These are phyloP conservation scores for Craterostigma plantagineum DNA, from an alignment of 257 asterid genomes.

Conservation along the genomic window DNA sequence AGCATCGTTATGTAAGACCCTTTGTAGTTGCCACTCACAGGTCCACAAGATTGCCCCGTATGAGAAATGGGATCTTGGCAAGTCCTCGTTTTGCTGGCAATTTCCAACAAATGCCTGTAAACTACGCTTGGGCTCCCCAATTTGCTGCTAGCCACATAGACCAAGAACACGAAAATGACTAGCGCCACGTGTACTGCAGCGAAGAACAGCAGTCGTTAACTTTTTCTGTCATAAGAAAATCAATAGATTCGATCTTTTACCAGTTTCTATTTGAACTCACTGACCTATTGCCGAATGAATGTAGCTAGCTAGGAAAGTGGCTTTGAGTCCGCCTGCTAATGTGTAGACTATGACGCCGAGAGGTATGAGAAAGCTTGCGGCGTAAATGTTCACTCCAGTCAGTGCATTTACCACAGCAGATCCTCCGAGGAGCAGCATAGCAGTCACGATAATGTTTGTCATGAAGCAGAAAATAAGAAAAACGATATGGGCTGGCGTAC, in stretches of 20 bases:
- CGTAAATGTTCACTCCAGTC: slow-evolving; percentile 78
- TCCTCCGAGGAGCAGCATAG: slow-evolving; percentile 94
- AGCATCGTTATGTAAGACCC: slow-evolving; percentile 84
- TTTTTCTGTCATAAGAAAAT: neutral
- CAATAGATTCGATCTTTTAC: neutral
- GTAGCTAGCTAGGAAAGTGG: slow-evolving; percentile 88
- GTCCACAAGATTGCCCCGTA: slow-evolving; percentile 67
- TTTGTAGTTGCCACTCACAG: slow-evolving; percentile 52
- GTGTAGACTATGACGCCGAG: slow-evolving; percentile 82
- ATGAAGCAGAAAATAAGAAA: slow-evolving; percentile 74
- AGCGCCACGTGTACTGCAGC: slow-evolving; percentile 66
- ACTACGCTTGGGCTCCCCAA: slow-evolving; percentile 75
- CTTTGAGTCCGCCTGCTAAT: slow-evolving; percentile 80
- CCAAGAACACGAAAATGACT: slow-evolving; percentile 73
- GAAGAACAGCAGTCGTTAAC: neutral
- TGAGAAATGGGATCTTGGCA: slow-evolving; percentile 53
- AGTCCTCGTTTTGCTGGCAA: slow-evolving; percentile 49
- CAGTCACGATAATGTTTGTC: slow-evolving; percentile 82
- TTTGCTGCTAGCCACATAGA: slow-evolving; percentile 50
- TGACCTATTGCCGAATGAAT: slow-evolving; percentile 85
- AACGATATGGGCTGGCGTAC: slow-evolving; percentile 74
- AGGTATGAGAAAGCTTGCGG: slow-evolving; percentile 87
- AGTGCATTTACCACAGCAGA: slow-evolving; percentile 87
- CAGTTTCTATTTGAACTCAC: neutral
- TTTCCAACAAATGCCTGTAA: slow-evolving; percentile 49